Evolutionary conservation across 805 yeast species (phyloP), one percentile per base, ranked within the genome.

Genomic region (Candida pini): DNA sequence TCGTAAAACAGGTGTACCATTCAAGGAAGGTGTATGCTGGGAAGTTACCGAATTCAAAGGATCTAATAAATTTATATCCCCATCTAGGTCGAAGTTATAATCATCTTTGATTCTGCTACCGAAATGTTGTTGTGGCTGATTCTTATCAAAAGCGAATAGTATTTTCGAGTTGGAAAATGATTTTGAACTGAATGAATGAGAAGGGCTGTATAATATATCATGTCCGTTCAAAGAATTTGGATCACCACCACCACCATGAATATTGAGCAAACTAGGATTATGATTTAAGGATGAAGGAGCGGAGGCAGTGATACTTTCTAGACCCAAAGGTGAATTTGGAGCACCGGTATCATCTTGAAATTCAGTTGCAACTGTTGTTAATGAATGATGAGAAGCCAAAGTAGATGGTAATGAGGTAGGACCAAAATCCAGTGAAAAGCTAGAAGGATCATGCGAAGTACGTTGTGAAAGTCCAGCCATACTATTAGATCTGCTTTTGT

Each of bases 41-140:
- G 17, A 5, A 8, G 30, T n/a, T 9, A 20, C 18, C 5, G 39
- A 18, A 16, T 45, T 29, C 26, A 48, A 25, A 8, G 36, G 29
- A 15, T 52, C 57, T 31, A 52, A 43, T 54, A 53, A 49, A 29
- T 49, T 47, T 33, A 52, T 22, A 43, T 54, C 60, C 2, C 58
- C 57, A 18, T 54, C 58, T 12, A 48, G 18, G 37, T 54, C 60
- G 29, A 51, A 46, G 26, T 44, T 46, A 33, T 38, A 40, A 16
- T 49, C 43, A 13, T 43, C 44, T 23, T 35, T 36, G 15, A 36
- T 29, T 9, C 30, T 32, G 10, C 39, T 35, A 10, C 37, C 27
- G 23, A 42, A 35, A 6, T 30, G 34, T 9, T 33, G 31, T 6
- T 31, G 35, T n/a, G n/a, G n/a, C 12, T 42, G 38, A 6, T 26